Conservation (phyloP, 148 eudicot genomes). For the Rhododendron ovatum region DNA sequence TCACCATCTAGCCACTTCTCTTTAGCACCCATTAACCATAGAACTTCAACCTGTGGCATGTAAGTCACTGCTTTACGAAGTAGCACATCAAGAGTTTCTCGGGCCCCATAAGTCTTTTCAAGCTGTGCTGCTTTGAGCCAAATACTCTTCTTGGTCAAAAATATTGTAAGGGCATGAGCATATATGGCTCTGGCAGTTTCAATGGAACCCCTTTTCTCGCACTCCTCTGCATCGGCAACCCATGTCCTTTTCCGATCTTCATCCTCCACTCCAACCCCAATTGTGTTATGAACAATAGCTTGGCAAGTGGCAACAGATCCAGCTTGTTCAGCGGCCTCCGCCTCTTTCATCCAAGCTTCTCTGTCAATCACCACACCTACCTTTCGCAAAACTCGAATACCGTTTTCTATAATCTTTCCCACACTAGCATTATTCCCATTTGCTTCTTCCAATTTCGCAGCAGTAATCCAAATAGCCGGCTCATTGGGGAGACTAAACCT, state of each 20-base stretch:
- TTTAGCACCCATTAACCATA: constrained; percentile 89
- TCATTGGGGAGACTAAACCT: too few relatives aligned
- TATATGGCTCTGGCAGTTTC: constrained; percentile 91
- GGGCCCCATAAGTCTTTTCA: constrained; percentile 79
- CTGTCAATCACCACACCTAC: constrained; percentile 79
- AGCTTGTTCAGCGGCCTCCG: constrained; percentile 87
- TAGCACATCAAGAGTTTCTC: constrained; percentile 80
- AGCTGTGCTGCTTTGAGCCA: constrained; percentile 94
- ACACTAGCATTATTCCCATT: too few relatives aligned
- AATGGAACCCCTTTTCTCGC: constrained; percentile 87
- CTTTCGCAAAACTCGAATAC: constrained; percentile 53
- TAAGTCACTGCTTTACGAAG: constrained; percentile 81
- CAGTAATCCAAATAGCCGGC: too few relatives aligned
- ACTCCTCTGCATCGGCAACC: constrained; percentile 98
- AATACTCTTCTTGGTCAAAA: constrained; percentile 81
- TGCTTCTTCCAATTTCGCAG: too few relatives aligned
- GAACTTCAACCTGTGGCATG: constrained; percentile 79
- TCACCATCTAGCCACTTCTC: constrained; percentile 99
- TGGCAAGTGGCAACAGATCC: too few relatives aligned
- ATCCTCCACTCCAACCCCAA: too few relatives aligned
- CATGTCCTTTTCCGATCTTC: constrained; percentile 45
- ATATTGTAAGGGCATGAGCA: constrained; percentile 60
- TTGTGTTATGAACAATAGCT: too few relatives aligned
- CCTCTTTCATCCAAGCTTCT: constrained; percentile 96
- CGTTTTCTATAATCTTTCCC: constrained; percentile 72